These are phyloP conservation scores for Nothophoma quercina DNA, from an alignment of 2,329 filamentous ascomycete genomes.

Conservation along the genomic window DNA sequence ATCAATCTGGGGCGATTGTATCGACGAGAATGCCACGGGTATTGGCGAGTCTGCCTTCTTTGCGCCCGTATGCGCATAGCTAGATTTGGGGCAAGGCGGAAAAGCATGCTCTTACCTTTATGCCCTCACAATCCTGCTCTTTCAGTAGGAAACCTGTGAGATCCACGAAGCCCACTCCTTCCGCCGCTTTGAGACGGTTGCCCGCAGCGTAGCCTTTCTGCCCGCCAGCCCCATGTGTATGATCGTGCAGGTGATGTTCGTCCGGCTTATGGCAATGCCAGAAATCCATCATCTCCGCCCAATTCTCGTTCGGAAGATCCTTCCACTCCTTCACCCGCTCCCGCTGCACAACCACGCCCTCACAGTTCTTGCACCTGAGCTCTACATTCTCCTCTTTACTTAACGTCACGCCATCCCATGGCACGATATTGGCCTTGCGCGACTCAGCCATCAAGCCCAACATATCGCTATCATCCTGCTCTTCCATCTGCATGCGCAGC, in stretches of 20 bases:
- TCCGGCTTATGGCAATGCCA: conserved; percentile 98
- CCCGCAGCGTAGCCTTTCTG: conserved; percentile 81
- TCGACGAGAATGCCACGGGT: conserved; percentile 61
- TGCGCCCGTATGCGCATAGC: conserved; percentile 52
- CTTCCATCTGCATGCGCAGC: conserved; percentile 62
- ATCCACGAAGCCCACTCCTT: conserved; percentile 80
- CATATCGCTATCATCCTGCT: conserved; percentile 44
- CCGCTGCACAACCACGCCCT: conserved; percentile 23
- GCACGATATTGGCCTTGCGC: conserved; percentile 49
- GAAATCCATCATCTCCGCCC: conserved; percentile 99
- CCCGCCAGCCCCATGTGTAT: conserved; percentile 45
- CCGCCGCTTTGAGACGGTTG: conserved; percentile 71
- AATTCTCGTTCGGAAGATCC: conserved; percentile 93
- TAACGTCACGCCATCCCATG: conserved; percentile 54
- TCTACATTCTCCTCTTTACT: conserved; percentile 26
- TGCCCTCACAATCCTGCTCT: conserved; percentile 67
- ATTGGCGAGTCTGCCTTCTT: conserved; percentile 63
- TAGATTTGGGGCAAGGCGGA: too few species aligned
- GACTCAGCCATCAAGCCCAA: conserved; percentile 41
- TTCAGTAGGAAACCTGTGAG: conserved; percentile 77
- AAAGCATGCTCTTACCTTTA: conserved; percentile 56
- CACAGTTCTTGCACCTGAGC: conserved; percentile 40
- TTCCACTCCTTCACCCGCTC: conserved; percentile 70
- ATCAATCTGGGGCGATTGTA: conserved; percentile 65
- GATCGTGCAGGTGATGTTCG: conserved; percentile 64